Percentiles rank a stretch among this genome's conserved stretches.
These are phyloP conservation scores for Jackrogersella multiformis DNA, from an alignment of 495 filamentous ascomycete species.

Conservation along the genomic window DNA sequence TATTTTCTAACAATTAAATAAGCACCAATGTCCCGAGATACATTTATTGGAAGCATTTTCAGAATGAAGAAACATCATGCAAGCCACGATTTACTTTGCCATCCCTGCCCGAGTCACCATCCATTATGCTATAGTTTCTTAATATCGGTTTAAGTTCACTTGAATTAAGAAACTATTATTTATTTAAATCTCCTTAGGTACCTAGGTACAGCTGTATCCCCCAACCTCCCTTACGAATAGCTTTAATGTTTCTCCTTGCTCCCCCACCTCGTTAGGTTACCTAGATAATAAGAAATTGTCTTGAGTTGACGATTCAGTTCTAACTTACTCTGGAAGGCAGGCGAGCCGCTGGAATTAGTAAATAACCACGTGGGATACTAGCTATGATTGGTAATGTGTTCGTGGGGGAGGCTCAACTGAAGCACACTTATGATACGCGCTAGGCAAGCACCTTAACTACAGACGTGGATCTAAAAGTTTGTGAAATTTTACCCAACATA, in stretches of 20 bases:
- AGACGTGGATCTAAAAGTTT: conserved; percentile 33
- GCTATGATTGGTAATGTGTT: conserved; percentile 23
- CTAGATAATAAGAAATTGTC: background rate
- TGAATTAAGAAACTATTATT: background rate
- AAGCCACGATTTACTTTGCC: background rate
- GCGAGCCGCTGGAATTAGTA: conserved; percentile 28
- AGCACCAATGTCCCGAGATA: background rate
- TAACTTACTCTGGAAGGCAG: conserved; percentile 29
- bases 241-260: conserved; percentile 5
- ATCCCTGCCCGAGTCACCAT: background rate
- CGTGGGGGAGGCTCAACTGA: conserved; percentile 33
- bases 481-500: conserved; percentile 18
- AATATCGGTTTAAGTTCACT: background rate
- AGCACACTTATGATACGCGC: conserved; percentile 16
- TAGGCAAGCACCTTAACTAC: conserved; percentile 22
- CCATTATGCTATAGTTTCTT: background rate
- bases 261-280: conserved; percentile 20
- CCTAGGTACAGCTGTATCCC: background rate
- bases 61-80: background rate
- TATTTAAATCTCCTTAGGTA: background rate
- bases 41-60: background rate
- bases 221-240: background rate
- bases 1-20: background rate
- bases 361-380: conserved; percentile 26
- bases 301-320: conserved; percentile 1